Conservation (phyloP, 2,329 filamentous ascomycete genomes). For the Ploettnerulaceae sp. region DNA sequence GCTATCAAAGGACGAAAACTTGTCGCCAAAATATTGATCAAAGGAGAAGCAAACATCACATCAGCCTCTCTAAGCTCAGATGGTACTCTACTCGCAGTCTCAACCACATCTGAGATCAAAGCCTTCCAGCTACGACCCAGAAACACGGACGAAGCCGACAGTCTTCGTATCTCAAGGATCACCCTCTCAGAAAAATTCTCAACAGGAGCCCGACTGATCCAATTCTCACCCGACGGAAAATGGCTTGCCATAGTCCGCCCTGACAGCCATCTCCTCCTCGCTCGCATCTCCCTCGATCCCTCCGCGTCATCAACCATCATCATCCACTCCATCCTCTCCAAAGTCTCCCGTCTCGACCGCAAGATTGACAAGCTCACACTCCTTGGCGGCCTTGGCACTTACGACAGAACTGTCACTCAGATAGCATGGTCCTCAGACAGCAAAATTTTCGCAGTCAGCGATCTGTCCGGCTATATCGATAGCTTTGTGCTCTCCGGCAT, state of each 20-base stretch:
- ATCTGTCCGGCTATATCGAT: slow-evolving; percentile 81
- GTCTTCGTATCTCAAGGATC: slow-evolving; percentile 67
- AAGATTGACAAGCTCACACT: slow-evolving; percentile 49
- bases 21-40: slow-evolving; percentile 62
- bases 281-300: slow-evolving; percentile 38
- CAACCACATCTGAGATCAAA: slow-evolving; percentile 71
- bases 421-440: slow-evolving; percentile 76
- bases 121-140: slow-evolving; percentile 63
- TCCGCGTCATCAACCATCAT: slow-evolving; percentile 37
- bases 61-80: slow-evolving; percentile 66
- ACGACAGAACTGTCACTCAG: slow-evolving; percentile 71
- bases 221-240: slow-evolving; percentile 63
- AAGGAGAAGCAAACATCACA: slow-evolving; percentile 78
- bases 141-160: slow-evolving; percentile 48
- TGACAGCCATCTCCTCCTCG: slow-evolving; percentile 53
- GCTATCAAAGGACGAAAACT: slow-evolving; percentile 53
- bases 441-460: slow-evolving; percentile 70
- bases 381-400: slow-evolving; percentile 66
- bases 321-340: slow-evolving; percentile 41
- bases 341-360: slow-evolving; percentile 49
- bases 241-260: slow-evolving; percentile 65
- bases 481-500: slow-evolving; percentile 70
- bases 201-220: slow-evolving; percentile 63
- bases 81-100: slow-evolving; percentile 69
- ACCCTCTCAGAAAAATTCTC: slow-evolving; percentile 54